Conservation (phyloP, 228 moss, liverwort and hornwort species). For the Sphagnum magellanicum region DNA sequence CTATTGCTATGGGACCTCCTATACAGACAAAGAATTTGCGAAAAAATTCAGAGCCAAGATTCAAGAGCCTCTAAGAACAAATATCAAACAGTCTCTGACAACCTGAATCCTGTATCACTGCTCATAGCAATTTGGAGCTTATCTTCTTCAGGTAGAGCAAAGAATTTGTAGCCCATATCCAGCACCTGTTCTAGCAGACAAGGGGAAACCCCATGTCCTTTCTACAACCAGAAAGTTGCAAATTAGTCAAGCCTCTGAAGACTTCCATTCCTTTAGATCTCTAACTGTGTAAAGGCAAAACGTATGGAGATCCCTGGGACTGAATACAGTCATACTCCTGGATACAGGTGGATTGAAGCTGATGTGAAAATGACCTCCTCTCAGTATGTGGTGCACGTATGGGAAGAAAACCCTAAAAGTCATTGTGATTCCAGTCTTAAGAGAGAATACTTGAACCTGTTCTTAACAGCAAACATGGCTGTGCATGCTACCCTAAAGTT, state of each 20-base stretch:
- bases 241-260: too few species aligned
- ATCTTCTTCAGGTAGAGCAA: constrained; percentile 47
- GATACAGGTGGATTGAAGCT: not conserved
- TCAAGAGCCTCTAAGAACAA: too few species aligned
- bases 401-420: too few species aligned
- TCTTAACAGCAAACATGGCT: too few species aligned
- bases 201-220: constrained; percentile 73
- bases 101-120: constrained; percentile 66
- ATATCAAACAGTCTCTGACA: constrained; percentile 5
- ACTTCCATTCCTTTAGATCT: too few species aligned
- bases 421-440: too few species aligned
- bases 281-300: too few species aligned
- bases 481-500: too few species aligned
- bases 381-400: not conserved
- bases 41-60: too few species aligned
- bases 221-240: constrained; percentile 29
- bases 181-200: constrained; percentile 60
- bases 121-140: constrained; percentile 68
- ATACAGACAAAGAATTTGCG: not conserved
- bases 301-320: not conserved
- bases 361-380: not conserved
- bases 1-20: not conserved
- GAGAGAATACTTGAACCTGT: too few species aligned
- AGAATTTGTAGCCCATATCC: constrained; percentile 67
- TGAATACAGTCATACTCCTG: not conserved